Conservation (phyloP, 768 basidiomycete species). For the Pleurotus citrinopileatus region DNA sequence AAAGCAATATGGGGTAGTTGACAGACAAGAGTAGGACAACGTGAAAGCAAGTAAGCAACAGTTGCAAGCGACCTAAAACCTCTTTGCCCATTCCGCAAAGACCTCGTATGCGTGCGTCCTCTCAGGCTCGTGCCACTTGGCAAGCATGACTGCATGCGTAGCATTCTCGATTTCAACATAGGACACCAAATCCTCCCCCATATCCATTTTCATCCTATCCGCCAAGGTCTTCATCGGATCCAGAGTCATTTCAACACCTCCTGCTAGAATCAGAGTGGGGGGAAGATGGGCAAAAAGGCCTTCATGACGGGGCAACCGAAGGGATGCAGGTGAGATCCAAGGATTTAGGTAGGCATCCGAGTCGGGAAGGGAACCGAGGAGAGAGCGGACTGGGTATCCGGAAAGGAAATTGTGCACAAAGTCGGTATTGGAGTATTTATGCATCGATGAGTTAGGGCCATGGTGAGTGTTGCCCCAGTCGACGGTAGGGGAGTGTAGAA, state of each 20-base stretch:
- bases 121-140: conserved; percentile 25
- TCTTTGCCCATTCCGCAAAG: conserved; percentile 4
- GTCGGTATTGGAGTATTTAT: conserved; percentile 18
- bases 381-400: conserved; percentile 19
- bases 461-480: conserved; percentile 25
- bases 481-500: conserved; percentile 30
- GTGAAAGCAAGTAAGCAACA: too few species aligned
- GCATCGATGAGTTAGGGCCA: conserved; percentile 16
- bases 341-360: conserved; percentile 23
- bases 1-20: too few species aligned
- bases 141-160: conserved; percentile 21
- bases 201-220: conserved; percentile 26
- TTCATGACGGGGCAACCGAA: conserved; percentile 13
- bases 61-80: too few species aligned
- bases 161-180: conserved; percentile 15
- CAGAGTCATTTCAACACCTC: conserved; percentile 29
- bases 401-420: conserved; percentile 16
- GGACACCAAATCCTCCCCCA: conserved; percentile 18
- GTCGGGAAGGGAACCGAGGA: conserved; percentile 24
- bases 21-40: too few species aligned
- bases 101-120: conserved; percentile 12
- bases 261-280: conserved; percentile 29
- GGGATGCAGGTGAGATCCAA: conserved; percentile 35
- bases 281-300: conserved; percentile 27
- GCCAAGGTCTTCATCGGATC: conserved; percentile 27